Percentiles rank a stretch among this genome's conserved stretches.
Evolutionary conservation across 164 flowering plant species (phyloP).

Genomic region (Nymphaea thermarum): DNA sequence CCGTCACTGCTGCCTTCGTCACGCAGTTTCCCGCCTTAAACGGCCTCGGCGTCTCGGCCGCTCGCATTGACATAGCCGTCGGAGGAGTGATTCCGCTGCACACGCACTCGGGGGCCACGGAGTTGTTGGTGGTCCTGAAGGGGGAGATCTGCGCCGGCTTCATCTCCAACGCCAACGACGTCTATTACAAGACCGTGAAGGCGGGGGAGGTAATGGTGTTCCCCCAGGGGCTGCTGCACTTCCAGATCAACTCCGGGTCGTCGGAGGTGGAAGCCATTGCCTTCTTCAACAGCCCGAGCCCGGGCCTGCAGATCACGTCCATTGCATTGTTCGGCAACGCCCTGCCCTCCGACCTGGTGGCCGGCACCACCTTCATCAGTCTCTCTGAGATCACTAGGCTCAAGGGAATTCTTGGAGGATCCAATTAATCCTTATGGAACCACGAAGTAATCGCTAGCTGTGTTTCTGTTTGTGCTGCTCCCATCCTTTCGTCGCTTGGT

Average conservation of each 20-base stretch:
- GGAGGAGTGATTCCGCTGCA: slow-evolving; percentile 38
- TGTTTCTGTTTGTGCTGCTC: slow-evolving; percentile 11
- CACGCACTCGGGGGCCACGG: slow-evolving; percentile 36
- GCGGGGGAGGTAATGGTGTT: slow-evolving; percentile 36
- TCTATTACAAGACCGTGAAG: slow-evolving; percentile 16
- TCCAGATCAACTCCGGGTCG: slow-evolving; percentile 24
- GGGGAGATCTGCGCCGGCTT: slow-evolving; percentile 30
- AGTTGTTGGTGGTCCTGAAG: slow-evolving; percentile 19
- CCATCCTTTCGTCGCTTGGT: slow-evolving; percentile 5
- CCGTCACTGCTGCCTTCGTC: slow-evolving; percentile 26
- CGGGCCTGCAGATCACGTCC: slow-evolving; percentile 35
- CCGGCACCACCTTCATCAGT: slow-evolving; percentile 26
- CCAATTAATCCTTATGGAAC: too few species aligned
- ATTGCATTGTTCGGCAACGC: slow-evolving; percentile 28
- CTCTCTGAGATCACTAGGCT: slow-evolving; percentile 27
- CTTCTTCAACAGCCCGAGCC: slow-evolving; percentile 24
- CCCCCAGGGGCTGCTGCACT: slow-evolving; percentile 42
- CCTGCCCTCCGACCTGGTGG: slow-evolving; percentile 19
- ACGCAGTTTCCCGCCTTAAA: slow-evolving; percentile 29
- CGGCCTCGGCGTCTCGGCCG: slow-evolving; percentile 31
- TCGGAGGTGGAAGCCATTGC: slow-evolving; percentile 12
- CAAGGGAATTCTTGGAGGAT: slow-evolving; percentile 9
- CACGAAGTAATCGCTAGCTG: too few species aligned
- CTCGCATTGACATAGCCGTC: slow-evolving; percentile 23
- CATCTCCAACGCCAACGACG: slow-evolving; percentile 20